Conservation (phyloP, 257 asterid species). For the Anisodus acutangulus region DNA sequence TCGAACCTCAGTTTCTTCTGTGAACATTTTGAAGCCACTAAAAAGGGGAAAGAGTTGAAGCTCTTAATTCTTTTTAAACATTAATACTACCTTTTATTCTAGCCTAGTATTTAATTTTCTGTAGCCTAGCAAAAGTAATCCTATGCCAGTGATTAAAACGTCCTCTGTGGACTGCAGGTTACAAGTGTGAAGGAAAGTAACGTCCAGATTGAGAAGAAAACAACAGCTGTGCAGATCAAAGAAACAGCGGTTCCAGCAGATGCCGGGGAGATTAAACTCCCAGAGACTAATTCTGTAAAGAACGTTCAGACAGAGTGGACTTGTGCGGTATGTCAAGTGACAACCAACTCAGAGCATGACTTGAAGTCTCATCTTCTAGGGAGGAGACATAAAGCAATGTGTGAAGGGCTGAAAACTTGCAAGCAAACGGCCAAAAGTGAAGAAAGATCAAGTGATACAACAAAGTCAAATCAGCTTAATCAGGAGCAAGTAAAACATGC, state of each 20-base stretch:
- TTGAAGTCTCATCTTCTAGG: conserved; percentile 47
- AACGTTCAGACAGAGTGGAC: conserved; percentile 43
- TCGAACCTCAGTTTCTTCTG: neutral
- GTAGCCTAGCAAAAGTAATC: neutral
- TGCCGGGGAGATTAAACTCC: neutral
- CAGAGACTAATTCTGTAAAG: conserved; percentile 25
- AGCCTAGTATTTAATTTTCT: neutral
- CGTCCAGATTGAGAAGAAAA: neutral
- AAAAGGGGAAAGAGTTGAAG: neutral
- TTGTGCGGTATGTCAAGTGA: conserved; percentile 42
- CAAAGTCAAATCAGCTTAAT: too few relatives aligned
- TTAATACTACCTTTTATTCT: neutral
- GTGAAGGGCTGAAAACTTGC: neutral
- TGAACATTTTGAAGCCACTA: neutral
- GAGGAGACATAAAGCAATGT: conserved; percentile 36
- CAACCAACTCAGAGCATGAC: conserved; percentile 32
- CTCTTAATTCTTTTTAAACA: neutral
- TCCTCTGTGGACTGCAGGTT: neutral
- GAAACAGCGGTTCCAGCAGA: conserved; percentile 30
- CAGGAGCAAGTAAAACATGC: too few relatives aligned
- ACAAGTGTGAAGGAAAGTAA: neutral
- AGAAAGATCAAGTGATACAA: too few relatives aligned
- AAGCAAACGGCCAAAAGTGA: neutral
- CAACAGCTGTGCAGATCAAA: conserved; percentile 22
- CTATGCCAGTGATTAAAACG: neutral